phyloP scores from a whole-genome alignment of 176 grass and related monocot genomes.

The Lolium multiflorum region DNA sequence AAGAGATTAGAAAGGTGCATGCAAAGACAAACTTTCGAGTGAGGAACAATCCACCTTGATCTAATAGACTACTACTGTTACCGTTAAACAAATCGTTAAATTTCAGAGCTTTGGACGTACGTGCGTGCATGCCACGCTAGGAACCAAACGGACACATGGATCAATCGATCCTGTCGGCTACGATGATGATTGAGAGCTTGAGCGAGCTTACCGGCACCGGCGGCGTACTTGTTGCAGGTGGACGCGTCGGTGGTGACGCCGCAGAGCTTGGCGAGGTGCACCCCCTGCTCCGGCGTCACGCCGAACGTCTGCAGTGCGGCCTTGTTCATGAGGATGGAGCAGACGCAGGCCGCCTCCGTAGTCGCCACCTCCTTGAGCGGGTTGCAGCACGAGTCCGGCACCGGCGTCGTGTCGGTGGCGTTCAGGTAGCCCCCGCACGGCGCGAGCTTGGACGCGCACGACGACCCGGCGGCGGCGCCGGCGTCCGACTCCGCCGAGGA shows the following conservation, averaged over 20 bases:
- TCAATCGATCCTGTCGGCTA: background rate
- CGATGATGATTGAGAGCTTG: background rate
- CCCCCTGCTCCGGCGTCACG: constrained; percentile 50
- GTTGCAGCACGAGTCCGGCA: constrained; percentile 52
- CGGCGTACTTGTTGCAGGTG: constrained; percentile 55
- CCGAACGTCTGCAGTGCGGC: constrained; percentile 58
- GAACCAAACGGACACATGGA: background rate
- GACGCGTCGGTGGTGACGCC: constrained; percentile 53
- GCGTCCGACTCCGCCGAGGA: background rate
- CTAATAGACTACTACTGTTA: background rate
- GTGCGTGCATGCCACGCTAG: background rate
- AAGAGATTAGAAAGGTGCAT: background rate
- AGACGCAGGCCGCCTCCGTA: constrained; percentile 69
- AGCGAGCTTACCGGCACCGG: background rate
- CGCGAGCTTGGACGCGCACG: constrained; percentile 60
- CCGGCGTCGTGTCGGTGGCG: constrained; percentile 50
- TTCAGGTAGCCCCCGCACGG: constrained; percentile 72
- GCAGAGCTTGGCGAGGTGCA: constrained; percentile 66
- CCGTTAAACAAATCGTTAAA: background rate
- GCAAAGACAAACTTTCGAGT: constrained; percentile 28
- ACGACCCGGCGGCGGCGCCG: constrained; percentile 28
- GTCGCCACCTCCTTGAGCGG: constrained; percentile 66
- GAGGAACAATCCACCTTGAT: background rate
- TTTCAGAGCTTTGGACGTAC: constrained; percentile 15
- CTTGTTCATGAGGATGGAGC: constrained; percentile 67